phyloP scores from a whole-genome alignment of 202 grass and related monocot species.

The Schoenoplectus triqueter region DNA sequence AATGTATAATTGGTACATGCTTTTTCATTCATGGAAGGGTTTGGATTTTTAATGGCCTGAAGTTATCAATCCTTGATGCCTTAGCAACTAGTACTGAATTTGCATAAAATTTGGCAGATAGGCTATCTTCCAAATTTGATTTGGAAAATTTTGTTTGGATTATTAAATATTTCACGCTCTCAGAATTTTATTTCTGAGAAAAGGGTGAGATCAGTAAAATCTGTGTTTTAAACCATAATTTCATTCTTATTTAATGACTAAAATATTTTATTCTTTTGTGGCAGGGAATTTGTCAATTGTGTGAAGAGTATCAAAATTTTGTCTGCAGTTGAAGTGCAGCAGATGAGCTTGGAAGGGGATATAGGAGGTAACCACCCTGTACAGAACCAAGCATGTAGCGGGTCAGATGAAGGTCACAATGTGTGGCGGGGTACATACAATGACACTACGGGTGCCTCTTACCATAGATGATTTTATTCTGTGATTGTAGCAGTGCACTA shows the following conservation, averaged over 20 bases:
- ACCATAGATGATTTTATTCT: constrained; percentile 48
- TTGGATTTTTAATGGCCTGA: background rate
- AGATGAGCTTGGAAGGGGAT: constrained; percentile 97
- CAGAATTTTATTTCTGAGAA: too few species aligned
- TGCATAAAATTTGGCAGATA: background rate
- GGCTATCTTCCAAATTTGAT: background rate
- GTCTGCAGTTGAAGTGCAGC: constrained; percentile 90
- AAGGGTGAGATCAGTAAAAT: background rate
- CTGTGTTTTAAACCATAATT: background rate
- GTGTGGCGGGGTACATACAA: constrained; percentile 64
- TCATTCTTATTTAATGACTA: constrained; percentile 22
- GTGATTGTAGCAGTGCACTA: constrained; percentile 28
- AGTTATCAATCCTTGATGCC: background rate
- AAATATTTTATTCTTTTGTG: constrained; percentile 7
- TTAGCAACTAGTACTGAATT: too few species aligned
- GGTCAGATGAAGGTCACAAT: constrained; percentile 70
- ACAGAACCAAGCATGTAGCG: constrained; percentile 82
- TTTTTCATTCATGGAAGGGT: background rate
- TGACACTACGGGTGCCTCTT: constrained; percentile 55
- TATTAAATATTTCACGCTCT: background rate
- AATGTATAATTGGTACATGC: background rate
- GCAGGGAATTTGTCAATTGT: constrained; percentile 93
- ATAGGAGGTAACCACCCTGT: constrained; percentile 67
- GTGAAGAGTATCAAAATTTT: constrained; percentile 98
- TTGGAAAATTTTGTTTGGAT: background rate